Conservation (phyloP, 106 monocot species). For the Alisma plantagoaquatica region DNA sequence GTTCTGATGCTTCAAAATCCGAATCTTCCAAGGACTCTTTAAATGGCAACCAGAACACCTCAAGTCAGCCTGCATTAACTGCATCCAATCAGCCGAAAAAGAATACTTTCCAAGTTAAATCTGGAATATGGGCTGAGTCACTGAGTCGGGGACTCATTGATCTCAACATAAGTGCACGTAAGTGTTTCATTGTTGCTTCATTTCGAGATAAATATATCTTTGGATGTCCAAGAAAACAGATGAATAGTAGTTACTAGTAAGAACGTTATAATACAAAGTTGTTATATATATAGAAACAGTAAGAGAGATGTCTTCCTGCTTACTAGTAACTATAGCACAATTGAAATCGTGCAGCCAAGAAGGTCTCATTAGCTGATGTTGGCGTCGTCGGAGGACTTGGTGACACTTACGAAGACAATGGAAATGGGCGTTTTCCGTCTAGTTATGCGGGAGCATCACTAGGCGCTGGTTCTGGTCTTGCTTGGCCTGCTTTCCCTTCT, state of each 20-base stretch:
- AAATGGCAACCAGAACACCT: not conserved
- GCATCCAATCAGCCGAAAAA: conserved; percentile 19
- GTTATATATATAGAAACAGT: no score
- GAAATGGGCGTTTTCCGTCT: conserved; percentile 13
- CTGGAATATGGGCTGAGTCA: conserved; percentile 95
- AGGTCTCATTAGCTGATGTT: conserved; percentile 56
- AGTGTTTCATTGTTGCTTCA: conserved; percentile 13
- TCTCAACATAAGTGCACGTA: conserved; percentile 69
- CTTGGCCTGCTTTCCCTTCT: not conserved
- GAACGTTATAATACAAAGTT: no score
- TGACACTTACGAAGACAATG: conserved; percentile 31
- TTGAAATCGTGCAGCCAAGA: conserved; percentile 90
- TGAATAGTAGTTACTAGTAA: no score
- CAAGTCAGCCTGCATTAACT: conserved; percentile 4
- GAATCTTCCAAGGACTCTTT: conserved; percentile 3
- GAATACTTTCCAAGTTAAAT: conserved; percentile 69
- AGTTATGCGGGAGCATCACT: conserved; percentile 19
- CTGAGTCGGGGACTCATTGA: conserved; percentile 88
- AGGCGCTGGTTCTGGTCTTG: not conserved
- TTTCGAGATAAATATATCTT: not conserved
- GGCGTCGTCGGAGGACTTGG: conserved; percentile 54
- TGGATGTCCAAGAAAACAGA: not conserved
- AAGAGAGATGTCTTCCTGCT: no score
- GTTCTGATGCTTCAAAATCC: conserved; percentile 15
- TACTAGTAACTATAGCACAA: no score